Percentiles rank a stretch among this genome's conserved stretches.
phyloP scores from a whole-genome alignment of 73 alveolate genomes.

The Tetrahymena elliotti region DNA sequence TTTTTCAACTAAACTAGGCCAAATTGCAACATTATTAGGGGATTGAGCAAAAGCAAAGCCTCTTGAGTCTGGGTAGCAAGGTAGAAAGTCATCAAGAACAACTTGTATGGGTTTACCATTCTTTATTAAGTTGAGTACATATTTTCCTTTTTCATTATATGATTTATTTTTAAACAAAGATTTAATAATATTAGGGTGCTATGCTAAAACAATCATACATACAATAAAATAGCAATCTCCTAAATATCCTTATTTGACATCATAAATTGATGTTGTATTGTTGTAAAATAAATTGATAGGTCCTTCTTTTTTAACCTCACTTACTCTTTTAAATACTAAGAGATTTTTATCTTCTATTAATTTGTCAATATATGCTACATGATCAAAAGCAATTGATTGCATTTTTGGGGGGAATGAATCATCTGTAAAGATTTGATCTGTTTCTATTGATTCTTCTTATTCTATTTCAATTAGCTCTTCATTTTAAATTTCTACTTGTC shows the following conservation, averaged over 20 bases:
- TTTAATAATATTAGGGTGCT: constrained; percentile 39
- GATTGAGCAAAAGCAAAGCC: constrained; percentile 43
- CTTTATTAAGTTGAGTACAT: constrained; percentile 18
- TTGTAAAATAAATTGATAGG: neutral
- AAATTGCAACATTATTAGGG: constrained; percentile 37
- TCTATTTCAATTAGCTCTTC: no score
- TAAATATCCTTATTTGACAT: constrained; percentile 50
- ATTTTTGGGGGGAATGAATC: neutral
- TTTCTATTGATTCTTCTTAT: no score
- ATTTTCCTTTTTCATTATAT: neutral
- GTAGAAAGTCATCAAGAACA: constrained; percentile 48
- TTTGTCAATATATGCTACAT: neutral
- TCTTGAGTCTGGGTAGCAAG: constrained; percentile 27
- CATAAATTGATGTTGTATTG: neutral
- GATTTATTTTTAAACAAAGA: neutral
- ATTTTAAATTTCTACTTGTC: no score
- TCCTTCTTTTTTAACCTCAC: neutral
- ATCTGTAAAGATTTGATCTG: no score
- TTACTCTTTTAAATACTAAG: neutral
- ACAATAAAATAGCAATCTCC: constrained; percentile 57
- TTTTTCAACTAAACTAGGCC: constrained; percentile 50
- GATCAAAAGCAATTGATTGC: neutral
- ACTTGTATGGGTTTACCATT: constrained; percentile 45
- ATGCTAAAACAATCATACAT: constrained; percentile 49
- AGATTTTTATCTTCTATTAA: neutral